phyloP scores from a whole-genome alignment of 2,329 filamentous ascomycete species.

The Byssoonygena ceratinophila region DNA sequence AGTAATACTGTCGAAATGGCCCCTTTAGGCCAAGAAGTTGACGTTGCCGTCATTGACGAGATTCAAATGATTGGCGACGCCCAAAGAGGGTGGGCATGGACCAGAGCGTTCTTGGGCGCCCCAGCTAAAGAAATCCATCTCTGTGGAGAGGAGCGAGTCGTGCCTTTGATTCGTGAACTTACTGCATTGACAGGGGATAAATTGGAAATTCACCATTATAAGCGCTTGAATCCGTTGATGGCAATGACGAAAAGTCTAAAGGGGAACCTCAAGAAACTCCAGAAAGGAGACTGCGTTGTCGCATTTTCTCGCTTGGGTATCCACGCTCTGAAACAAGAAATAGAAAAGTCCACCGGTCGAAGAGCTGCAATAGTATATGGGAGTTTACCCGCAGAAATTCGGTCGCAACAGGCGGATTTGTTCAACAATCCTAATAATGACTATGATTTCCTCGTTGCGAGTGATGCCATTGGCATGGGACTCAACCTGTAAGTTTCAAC shows the following conservation, averaged over 20 bases:
- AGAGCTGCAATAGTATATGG: slow-evolving; percentile 92
- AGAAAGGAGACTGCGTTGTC: slow-evolving; percentile 86
- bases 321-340: slow-evolving; percentile 64
- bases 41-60: slow-evolving; percentile 94
- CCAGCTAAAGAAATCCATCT: slow-evolving; percentile 83
- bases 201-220: slow-evolving; percentile 68
- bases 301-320: slow-evolving; percentile 74
- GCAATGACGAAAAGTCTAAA: slow-evolving; percentile 54
- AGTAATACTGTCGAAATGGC: slow-evolving; percentile 96
- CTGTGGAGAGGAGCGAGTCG: slow-evolving; percentile 77
- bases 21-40: slow-evolving; percentile 48
- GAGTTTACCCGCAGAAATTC: slow-evolving; percentile 78
- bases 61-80: slow-evolving; percentile 88
- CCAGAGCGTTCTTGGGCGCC: slow-evolving; percentile 74
- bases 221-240: slow-evolving; percentile 68
- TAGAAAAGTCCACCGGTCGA: slow-evolving; percentile 64
- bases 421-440: slow-evolving; percentile 96
- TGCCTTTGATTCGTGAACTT: slow-evolving; percentile 66
- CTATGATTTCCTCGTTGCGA: slow-evolving; percentile 88
- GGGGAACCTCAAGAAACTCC: slow-evolving; percentile 54
- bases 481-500: slow-evolving; percentile 68
- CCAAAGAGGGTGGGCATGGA: slow-evolving; percentile 89
- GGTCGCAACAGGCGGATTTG: slow-evolving; percentile 77
- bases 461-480: slow-evolving; percentile 95
- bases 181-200: slow-evolving; percentile 72